Evolutionary conservation across 73 alveolate genomes (phyloP).

Genomic region (Durusdinium trenchii): DNA sequence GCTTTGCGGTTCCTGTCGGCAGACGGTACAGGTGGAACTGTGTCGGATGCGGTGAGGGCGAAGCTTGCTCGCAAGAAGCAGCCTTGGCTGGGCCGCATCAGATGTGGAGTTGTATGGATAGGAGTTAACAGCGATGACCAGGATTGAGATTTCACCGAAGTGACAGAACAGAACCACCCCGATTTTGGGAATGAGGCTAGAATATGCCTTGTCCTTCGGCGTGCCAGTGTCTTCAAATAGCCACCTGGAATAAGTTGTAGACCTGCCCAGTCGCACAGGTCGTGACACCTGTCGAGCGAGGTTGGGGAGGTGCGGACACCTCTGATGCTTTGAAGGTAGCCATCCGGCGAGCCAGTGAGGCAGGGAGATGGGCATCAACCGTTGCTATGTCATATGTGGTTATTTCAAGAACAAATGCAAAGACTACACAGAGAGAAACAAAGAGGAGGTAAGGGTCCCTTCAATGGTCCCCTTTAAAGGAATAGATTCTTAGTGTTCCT

Average conservation of each 20-base stretch:
- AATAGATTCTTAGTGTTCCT: too few species aligned
- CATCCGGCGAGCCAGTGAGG: constrained; percentile 63
- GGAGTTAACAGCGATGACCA: not conserved
- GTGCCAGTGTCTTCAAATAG: constrained; percentile 73
- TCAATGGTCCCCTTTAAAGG: too few species aligned
- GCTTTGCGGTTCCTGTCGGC: constrained; percentile 50
- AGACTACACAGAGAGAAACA: not conserved
- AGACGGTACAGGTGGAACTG: constrained; percentile 34
- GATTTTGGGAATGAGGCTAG: constrained; percentile 38
- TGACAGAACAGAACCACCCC: not conserved
- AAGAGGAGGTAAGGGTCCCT: not conserved
- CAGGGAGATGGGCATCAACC: too few species aligned
- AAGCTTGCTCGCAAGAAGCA: not conserved
- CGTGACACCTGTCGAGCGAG: not conserved
- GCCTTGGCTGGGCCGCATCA: not conserved
- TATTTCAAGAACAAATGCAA: too few species aligned
- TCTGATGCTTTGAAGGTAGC: constrained; percentile 35
- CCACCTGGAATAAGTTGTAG: not conserved
- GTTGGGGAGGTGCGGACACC: constrained; percentile 84
- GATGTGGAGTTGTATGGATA: not conserved
- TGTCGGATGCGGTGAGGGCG: constrained; percentile 67
- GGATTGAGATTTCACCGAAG: not conserved
- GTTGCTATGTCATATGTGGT: too few species aligned
- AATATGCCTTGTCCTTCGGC: constrained; percentile 61
- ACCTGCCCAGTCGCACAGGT: not conserved